Base-by-base conservation (phyloP, 805 yeast genomes). In the Spathaspora boniae region DNA sequence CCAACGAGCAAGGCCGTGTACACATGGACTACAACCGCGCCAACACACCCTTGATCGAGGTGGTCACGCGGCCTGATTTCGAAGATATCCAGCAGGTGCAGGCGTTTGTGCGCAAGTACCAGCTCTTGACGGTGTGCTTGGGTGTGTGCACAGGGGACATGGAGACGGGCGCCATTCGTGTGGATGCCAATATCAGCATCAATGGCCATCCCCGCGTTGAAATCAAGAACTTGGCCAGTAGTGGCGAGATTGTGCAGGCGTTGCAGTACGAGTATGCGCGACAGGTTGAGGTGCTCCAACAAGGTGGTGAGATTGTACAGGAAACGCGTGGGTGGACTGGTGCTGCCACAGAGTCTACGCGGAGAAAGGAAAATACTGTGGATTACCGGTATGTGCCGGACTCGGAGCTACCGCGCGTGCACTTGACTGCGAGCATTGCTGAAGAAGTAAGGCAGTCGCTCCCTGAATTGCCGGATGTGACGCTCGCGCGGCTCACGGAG, bases 281-380 rank as follows among this genome's bases (percentile, higher is more conserved):
- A 38, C 98, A 93, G 54, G 62, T 77, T 6, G 41, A 53, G 0
- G 59, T 70, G 9, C 53, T 84, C 7, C 51, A 72, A 39, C 50
- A 64, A 5, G 58, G 60, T 2, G 33, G 32, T 6, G 28, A 38
- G 4, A 50, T 63, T 2, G 41, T 38, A 2, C 71, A 65, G 42
- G 95, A 89, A 50, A 93, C 98, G 0, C 72, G 97, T 51, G 93
- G 96, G 14, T 93, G 97, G 96, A 81, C 82, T 49, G 97, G 96
- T 2, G 58, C 58, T 3, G 62, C 67, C 27, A 91, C 98, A 0
- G 66, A 72, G 29, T 69, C 74, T 33, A 60, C 83, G 33, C 74
- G 98, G 52, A 68, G 76, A 3, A 93, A 93, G 50, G 97, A 91
- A 54, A 74, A 76, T 26, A 74, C 86, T 0, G 72, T 85, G 9